Evolutionary conservation across 805 yeast species (phyloP).

Genomic region (Priceomyces carsonii): DNA sequence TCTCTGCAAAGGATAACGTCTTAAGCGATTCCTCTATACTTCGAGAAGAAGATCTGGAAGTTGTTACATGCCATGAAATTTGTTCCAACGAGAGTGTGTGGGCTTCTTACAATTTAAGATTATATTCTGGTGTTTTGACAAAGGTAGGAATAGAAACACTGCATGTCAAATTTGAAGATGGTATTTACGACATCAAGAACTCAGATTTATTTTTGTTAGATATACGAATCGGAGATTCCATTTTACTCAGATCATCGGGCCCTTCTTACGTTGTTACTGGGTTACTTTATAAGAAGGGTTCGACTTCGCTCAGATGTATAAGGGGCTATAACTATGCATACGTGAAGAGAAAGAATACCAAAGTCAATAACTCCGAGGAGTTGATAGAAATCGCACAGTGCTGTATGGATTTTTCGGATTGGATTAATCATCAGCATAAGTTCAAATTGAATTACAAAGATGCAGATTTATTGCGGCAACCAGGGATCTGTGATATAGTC

Average conservation of each 20-base stretch:
- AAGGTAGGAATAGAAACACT: conserved; percentile 24
- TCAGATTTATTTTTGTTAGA: conserved; percentile 48
- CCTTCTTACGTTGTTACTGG: conserved; percentile 48
- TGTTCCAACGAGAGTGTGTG: conserved; percentile 43
- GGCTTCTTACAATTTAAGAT: conserved; percentile 50
- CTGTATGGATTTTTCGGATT: conserved; percentile 40
- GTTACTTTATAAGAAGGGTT: conserved; percentile 21
- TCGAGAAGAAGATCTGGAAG: conserved; percentile 12
- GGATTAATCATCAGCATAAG: conserved; percentile 38
- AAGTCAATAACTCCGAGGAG: conserved; percentile 13
- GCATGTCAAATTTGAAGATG: conserved; percentile 43
- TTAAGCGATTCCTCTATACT: no score
- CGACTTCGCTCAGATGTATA: conserved; percentile 47
- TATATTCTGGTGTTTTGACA: conserved; percentile 50
- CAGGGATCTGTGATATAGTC: neutral
- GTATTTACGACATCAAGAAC: conserved; percentile 32
- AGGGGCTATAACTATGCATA: conserved; percentile 60
- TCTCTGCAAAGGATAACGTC: no score
- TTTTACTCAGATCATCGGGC: conserved; percentile 34
- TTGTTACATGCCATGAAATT: conserved; percentile 9
- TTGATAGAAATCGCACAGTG: conserved; percentile 29
- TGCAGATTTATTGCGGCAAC: conserved; percentile 16
- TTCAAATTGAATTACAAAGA: conserved; percentile 22
- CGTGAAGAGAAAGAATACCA: conserved; percentile 25
- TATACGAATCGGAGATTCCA: conserved; percentile 56